These are phyloP conservation scores for Syzygium aromaticum DNA, from an alignment of 345 rosid species.

Conservation along the genomic window DNA sequence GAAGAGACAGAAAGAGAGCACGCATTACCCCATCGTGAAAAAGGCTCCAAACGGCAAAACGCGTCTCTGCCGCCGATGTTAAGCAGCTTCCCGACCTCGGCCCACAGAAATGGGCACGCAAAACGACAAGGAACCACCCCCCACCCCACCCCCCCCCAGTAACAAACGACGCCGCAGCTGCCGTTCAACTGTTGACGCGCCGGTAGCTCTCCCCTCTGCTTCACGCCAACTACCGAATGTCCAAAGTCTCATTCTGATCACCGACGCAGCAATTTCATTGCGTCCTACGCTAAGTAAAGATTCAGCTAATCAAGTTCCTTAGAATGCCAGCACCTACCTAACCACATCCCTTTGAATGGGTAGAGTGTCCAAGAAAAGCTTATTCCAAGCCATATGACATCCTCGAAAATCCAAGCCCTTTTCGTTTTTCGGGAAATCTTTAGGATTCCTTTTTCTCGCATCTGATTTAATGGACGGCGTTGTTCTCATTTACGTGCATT, in stretches of 20 bases:
- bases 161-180: not conserved
- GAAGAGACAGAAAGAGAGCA: not conserved
- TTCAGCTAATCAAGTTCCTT: not conserved
- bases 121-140: too few species aligned
- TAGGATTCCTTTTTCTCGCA: not conserved
- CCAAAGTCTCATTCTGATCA: not conserved
- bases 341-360: not conserved
- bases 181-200: not conserved
- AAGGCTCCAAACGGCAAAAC: not conserved
- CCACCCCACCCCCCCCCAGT: too few species aligned
- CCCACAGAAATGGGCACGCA: too few species aligned
- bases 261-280: not conserved
- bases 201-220: not conserved
- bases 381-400: not conserved
- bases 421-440: rapidly evolving
- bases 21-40: not conserved
- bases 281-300: not conserved
- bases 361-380: not conserved
- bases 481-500: not conserved
- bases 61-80: too few species aligned
- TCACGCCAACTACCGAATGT: not conserved
- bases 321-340: not conserved
- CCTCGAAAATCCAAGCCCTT: not conserved
- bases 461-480: not conserved
- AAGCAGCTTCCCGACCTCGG: too few species aligned